Percentiles rank a stretch among this genome's conserved stretches.
These are phyloP conservation scores for Apiotrichum gamsii DNA, from an alignment of 1,284 basidiomycete genomes.

Conservation along the genomic window DNA sequence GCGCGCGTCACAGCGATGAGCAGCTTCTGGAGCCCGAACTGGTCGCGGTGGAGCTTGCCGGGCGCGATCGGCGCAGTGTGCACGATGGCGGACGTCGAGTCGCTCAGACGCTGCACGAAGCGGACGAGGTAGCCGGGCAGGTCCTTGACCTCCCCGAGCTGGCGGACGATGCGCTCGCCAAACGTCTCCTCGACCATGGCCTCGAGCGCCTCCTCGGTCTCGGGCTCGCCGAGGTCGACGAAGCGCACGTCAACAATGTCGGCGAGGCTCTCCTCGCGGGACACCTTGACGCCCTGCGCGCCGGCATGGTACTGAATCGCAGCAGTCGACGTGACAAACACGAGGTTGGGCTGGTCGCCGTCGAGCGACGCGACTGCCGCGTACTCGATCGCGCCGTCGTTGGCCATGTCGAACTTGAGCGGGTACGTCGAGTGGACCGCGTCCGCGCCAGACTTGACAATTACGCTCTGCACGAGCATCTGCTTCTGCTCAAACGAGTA, in stretches of 20 bases:
- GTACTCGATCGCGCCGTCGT: conserved; percentile 60
- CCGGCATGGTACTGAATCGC: conserved; percentile 66
- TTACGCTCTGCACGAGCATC: conserved; percentile 3
- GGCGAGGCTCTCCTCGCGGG: conserved; percentile 73
- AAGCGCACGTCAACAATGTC: conserved; percentile 61
- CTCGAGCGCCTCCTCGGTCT: conserved; percentile 50
- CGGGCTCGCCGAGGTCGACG: conserved; percentile 69
- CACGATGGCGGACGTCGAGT: conserved; percentile 57
- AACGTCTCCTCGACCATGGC: conserved; percentile 56
- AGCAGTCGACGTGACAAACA: conserved; percentile 70
- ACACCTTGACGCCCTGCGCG: conserved; percentile 62
- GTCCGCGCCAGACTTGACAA: not conserved
- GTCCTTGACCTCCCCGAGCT: conserved; percentile 60
- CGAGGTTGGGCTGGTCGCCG: conserved; percentile 23
- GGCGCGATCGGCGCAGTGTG: conserved; percentile 47
- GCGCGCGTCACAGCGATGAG: conserved; percentile 64
- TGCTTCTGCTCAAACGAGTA: conserved; percentile 55
- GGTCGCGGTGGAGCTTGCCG: conserved; percentile 56
- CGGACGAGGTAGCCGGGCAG: conserved; percentile 64
- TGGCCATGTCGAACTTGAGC: conserved; percentile 56
- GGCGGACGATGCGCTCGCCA: conserved; percentile 55
- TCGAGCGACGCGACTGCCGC: conserved; percentile 6
- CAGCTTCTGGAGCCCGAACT: conserved; percentile 82
- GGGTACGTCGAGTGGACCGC: conserved; percentile 5
- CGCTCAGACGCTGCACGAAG: conserved; percentile 64